Evolutionary conservation across 2,329 filamentous ascomycete species (phyloP).

Genomic region (Cladosporium sp.): DNA sequence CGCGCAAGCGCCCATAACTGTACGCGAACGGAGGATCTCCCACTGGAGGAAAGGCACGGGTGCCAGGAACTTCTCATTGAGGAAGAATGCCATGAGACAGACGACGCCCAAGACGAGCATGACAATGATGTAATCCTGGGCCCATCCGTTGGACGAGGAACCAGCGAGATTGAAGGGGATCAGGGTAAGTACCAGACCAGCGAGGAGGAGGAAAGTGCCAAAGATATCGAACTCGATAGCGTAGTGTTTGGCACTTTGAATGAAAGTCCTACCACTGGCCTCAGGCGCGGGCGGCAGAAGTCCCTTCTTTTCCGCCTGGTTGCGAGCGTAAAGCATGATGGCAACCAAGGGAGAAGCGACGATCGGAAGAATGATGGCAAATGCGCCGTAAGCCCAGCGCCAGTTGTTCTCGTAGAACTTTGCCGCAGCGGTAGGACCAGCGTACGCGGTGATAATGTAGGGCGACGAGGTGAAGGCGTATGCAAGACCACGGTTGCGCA

Average conservation of each 20-base stretch:
- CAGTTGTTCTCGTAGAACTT: constrained; percentile 24
- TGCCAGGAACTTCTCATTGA: constrained; percentile 57
- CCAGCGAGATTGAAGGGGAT: constrained; percentile 59
- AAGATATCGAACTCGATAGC: constrained; percentile 29
- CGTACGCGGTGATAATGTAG: constrained; percentile 32
- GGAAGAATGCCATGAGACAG: constrained; percentile 41
- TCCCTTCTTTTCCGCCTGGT: constrained; percentile 28
- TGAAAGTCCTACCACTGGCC: constrained; percentile 18
- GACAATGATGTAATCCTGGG: constrained; percentile 37
- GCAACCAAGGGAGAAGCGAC: constrained; percentile 24
- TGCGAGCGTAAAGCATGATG: constrained; percentile 26
- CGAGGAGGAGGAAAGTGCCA: constrained; percentile 26
- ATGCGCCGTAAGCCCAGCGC: constrained; percentile 31
- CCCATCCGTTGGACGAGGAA: constrained; percentile 33
- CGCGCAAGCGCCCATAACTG: constrained; percentile 46
- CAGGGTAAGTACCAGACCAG: constrained; percentile 62
- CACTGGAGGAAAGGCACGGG: constrained; percentile 56
- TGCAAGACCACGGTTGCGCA: constrained; percentile 29
- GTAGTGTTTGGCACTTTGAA: constrained; percentile 25
- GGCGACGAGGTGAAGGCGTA: constrained; percentile 30
- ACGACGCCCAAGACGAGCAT: constrained; percentile 31
- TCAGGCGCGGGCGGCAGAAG: constrained; percentile 22
- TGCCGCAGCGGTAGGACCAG: constrained; percentile 25
- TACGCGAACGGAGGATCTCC: constrained; percentile 47
- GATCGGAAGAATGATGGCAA: constrained; percentile 29